Evolutionary conservation across 2,329 filamentous ascomycete genomes (phyloP).

Genomic region (Colletotrichum sp.): DNA sequence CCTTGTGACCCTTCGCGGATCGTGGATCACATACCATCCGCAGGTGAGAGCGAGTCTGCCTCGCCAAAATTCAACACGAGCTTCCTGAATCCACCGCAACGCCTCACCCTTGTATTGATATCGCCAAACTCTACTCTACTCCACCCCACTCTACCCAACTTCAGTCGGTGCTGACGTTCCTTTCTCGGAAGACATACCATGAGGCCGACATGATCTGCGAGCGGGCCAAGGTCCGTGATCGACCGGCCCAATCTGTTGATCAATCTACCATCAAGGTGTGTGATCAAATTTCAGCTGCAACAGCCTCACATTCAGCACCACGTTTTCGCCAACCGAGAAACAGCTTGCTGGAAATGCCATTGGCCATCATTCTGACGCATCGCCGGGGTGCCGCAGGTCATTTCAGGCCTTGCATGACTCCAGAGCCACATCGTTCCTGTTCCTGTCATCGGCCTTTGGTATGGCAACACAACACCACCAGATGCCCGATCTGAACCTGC

Average conservation of each 20-base stretch:
- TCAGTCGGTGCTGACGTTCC: not conserved
- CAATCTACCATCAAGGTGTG: not conserved
- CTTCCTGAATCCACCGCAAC: not conserved
- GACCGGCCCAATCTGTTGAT: slow-evolving; percentile 1
- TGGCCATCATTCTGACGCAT: not conserved
- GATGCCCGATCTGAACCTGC: not conserved
- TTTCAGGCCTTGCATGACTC: not conserved
- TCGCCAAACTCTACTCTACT: not conserved
- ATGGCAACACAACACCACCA: not conserved
- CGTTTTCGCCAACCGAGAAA: not conserved
- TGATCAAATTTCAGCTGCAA: not conserved
- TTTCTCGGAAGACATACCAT: not conserved
- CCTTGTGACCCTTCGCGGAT: not conserved
- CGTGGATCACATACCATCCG: not conserved
- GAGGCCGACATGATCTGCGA: not conserved
- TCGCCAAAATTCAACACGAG: not conserved
- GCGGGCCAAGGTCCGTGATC: not conserved
- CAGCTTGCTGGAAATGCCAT: not conserved
- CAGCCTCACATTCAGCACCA: slow-evolving; percentile 14
- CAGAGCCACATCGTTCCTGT: not conserved
- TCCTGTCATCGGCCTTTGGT: not conserved
- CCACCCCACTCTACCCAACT: not conserved
- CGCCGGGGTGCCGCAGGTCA: not conserved
- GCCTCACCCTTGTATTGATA: not conserved
- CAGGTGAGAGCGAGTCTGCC: slow-evolving; percentile 3